phyloP scores from a whole-genome alignment of 441 rosid species.

The Macaranga tanarius region DNA sequence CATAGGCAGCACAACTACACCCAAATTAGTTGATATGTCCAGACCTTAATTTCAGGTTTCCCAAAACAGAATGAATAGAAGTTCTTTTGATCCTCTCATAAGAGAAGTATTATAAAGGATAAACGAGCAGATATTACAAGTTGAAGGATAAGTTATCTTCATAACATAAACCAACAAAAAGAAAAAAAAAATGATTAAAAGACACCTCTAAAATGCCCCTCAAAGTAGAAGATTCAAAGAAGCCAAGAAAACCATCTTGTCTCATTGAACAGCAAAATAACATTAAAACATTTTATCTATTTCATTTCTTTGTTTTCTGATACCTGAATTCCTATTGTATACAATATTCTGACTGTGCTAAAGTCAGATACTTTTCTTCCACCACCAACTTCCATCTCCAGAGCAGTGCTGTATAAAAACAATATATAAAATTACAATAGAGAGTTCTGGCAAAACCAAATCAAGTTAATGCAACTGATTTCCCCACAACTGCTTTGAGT shows the following conservation, averaged over 20 bases:
- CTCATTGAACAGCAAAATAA: not conserved
- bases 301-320: not conserved
- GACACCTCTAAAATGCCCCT: not conserved
- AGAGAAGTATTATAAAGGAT: not conserved
- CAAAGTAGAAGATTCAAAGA: not conserved
- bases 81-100: not conserved
- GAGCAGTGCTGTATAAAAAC: constrained; percentile 56
- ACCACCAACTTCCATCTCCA: constrained; percentile 93
- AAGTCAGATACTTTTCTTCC: constrained; percentile 91
- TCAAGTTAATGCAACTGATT: not conserved
- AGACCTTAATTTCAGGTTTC: not conserved
- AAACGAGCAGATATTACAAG: not conserved
- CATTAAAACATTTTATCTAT: not conserved
- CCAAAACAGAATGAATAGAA: not conserved
- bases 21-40: not conserved
- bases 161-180: not conserved
- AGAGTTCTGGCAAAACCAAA: constrained; percentile 2
- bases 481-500: not conserved
- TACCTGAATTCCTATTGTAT: constrained; percentile 89
- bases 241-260: not conserved
- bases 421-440: constrained; percentile 23
- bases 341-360: constrained; percentile 77
- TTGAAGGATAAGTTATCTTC: not conserved
- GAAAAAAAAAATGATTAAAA: not conserved
- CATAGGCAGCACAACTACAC: not conserved